Conservation (phyloP, 2,329 filamentous ascomycete species). For the Shiraia bambusicola region DNA sequence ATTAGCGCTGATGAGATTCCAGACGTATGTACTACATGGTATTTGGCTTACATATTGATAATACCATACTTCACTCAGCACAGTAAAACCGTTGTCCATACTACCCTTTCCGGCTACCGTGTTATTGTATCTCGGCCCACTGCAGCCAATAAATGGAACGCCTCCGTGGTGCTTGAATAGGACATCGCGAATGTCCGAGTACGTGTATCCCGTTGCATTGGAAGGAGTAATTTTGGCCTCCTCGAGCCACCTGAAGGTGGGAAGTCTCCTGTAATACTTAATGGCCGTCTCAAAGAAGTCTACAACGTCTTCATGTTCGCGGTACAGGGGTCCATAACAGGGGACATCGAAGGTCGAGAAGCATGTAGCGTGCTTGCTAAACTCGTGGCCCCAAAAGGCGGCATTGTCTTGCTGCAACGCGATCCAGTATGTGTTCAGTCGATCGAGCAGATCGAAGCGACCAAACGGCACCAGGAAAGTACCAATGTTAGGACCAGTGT, state of each 20-base stretch:
- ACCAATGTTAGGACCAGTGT: constrained; percentile 59
- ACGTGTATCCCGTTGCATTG: constrained; percentile 60
- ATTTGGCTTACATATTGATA: constrained; percentile 56
- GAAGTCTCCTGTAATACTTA: constrained; percentile 58
- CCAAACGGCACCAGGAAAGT: constrained; percentile 61
- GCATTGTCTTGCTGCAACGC: constrained; percentile 58
- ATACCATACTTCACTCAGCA: constrained; percentile 66
- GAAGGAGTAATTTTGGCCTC: constrained; percentile 57
- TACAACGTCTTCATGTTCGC: constrained; percentile 59
- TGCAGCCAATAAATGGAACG: constrained; percentile 63
- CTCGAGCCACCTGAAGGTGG: constrained; percentile 63
- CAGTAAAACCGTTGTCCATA: constrained; percentile 58
- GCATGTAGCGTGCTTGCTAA: constrained; percentile 69
- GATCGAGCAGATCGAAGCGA: constrained; percentile 61
- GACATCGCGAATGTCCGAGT: constrained; percentile 55
- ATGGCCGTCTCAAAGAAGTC: constrained; percentile 65
- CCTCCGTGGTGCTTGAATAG: constrained; percentile 56
- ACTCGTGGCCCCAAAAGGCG: constrained; percentile 68
- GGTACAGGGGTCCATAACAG: constrained; percentile 64
- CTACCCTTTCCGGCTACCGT: constrained; percentile 59
- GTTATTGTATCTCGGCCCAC: constrained; percentile 61
- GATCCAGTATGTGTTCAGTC: constrained; percentile 69
- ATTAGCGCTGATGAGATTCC: background rate
- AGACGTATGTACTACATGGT: background rate
- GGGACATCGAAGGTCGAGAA: constrained; percentile 65